Evolutionary conservation across 2,329 filamentous ascomycete species (phyloP), one percentile per base, ranked within the genome.

Genomic region (Byssochlamys sp.): DNA sequence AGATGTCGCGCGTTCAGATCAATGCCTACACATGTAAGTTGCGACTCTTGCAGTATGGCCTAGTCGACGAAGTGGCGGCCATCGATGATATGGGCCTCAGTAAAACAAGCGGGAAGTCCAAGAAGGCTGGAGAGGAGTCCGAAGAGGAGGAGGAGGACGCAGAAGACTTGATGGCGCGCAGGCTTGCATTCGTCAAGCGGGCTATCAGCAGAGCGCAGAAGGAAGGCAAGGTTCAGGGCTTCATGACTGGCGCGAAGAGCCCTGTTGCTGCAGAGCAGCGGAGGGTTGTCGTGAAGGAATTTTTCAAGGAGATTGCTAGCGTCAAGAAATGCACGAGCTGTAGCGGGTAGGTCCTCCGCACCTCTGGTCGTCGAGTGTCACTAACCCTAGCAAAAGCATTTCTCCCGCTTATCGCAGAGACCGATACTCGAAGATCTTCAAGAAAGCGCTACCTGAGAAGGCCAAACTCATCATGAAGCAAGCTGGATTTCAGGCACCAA

Each of bases 351-450:
- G 75, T 67, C 29, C 26, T 39, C 52, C 56, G 52, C 60, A 56
- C 39, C 31, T 48, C 29, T 58, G 53, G 27, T 39, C 51, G 29
- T 51, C 53, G 48, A 52, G 24, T 29, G 50, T 48, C 25, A 50
- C 28, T 51, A 45, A 56, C 58, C 51, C n/a, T 10, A 50, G 6
- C 7, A 55, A 60, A 19, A 88, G 88, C 28, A 84, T 94, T 60
- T 91, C 88, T 12, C 91, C 91, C 10, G 79, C 80, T 1, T 97
- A 90, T 73, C 86, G 92, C 65, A 96, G 95, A 71, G 92, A 99
- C 67, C 83, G 88, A 50, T 94, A 85, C 66, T 88, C 91, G 69
- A 99, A 97, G 73, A 91, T 99, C 56, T 99, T 97, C 73, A 87
- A 92, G 69, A 94, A 89, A 69, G 79, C 88, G 1, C 76, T 96